phyloP scores from a whole-genome alignment of 2,329 filamentous ascomycete genomes.

The Kalmusia sp. region DNA sequence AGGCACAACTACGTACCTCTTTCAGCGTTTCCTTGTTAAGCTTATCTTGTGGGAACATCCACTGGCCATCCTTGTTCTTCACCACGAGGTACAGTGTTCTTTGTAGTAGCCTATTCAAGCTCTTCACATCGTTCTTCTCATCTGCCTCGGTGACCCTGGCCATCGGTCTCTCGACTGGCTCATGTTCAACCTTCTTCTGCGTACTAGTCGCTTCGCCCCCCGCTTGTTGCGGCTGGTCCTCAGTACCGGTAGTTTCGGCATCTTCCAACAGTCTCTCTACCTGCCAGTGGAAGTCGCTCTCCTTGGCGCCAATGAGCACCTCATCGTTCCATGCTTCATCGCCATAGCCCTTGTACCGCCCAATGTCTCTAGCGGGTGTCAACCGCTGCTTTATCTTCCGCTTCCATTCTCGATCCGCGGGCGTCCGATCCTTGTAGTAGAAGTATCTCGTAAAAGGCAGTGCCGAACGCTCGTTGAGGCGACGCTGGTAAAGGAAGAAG shows the following conservation, averaged over 20 bases:
- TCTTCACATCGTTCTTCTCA: conserved; percentile 72
- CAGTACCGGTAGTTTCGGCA: conserved; percentile 64
- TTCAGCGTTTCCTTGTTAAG: conserved; percentile 80
- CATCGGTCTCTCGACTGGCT: conserved; percentile 73
- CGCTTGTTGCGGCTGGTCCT: conserved; percentile 47
- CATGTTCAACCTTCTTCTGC: conserved; percentile 56
- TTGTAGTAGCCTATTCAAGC: conserved; percentile 80
- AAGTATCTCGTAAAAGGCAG: conserved; percentile 89
- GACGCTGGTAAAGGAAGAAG: conserved; percentile 96
- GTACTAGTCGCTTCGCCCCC: conserved; percentile 34
- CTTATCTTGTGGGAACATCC: conserved; percentile 81
- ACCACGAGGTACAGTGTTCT: conserved; percentile 89
- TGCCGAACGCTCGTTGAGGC: conserved; percentile 89
- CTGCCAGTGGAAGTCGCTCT: conserved; percentile 69
- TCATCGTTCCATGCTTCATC: conserved; percentile 91
- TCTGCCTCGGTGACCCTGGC: conserved; percentile 81
- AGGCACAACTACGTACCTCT: conserved; percentile 68
- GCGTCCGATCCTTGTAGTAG: conserved; percentile 92
- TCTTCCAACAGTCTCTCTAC: conserved; percentile 76
- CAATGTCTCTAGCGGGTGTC: conserved; percentile 83
- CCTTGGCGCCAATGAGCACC: conserved; percentile 74
- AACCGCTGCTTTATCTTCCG: conserved; percentile 80
- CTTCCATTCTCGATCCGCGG: conserved; percentile 86
- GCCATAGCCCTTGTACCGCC: conserved; percentile 78
- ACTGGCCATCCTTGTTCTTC: conserved; percentile 71